Percentiles rank a stretch among this genome's conserved stretches.
These are phyloP conservation scores for Solanum etuberosum DNA, from an alignment of 257 asterid genomes.

Conservation along the genomic window DNA sequence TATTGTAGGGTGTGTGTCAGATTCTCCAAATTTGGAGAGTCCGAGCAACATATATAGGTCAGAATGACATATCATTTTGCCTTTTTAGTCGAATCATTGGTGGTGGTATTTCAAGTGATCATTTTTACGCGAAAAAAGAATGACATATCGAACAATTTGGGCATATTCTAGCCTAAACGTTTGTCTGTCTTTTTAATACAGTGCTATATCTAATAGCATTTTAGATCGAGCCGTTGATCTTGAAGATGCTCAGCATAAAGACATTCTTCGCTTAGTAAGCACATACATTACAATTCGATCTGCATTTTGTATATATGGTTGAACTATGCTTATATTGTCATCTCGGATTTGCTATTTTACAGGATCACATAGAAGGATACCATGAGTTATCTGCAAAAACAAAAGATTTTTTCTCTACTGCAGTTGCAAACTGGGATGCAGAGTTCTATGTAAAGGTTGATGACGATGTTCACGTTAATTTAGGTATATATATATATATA, in stretches of 20 bases:
- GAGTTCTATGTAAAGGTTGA: slow-evolving; percentile 73
- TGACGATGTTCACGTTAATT: slow-evolving; percentile 82
- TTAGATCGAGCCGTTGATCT: slow-evolving; percentile 65
- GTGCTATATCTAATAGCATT: slow-evolving; percentile 61
- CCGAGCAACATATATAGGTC: background rate
- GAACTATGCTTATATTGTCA: background rate
- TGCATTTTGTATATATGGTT: background rate
- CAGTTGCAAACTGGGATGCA: slow-evolving; percentile 69
- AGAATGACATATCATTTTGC: background rate
- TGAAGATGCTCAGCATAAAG: slow-evolving; percentile 56
- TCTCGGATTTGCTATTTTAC: background rate
- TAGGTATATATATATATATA: slow-evolving; percentile 25
- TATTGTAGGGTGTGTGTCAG: background rate
- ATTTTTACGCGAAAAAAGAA: background rate
- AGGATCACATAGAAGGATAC: slow-evolving; percentile 83
- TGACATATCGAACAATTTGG: background rate
- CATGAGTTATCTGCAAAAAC: slow-evolving; percentile 82
- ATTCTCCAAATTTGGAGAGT: no score
- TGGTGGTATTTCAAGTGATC: background rate
- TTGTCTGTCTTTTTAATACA: slow-evolving; percentile 6
- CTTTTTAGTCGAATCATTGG: background rate
- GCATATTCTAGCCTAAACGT: background rate
- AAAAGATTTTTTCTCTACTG: slow-evolving; percentile 57
- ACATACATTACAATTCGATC: background rate
- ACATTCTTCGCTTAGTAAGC: slow-evolving; percentile 62